Evolutionary conservation across 805 yeast species (phyloP).

Genomic region (Suhomyces sp.): DNA sequence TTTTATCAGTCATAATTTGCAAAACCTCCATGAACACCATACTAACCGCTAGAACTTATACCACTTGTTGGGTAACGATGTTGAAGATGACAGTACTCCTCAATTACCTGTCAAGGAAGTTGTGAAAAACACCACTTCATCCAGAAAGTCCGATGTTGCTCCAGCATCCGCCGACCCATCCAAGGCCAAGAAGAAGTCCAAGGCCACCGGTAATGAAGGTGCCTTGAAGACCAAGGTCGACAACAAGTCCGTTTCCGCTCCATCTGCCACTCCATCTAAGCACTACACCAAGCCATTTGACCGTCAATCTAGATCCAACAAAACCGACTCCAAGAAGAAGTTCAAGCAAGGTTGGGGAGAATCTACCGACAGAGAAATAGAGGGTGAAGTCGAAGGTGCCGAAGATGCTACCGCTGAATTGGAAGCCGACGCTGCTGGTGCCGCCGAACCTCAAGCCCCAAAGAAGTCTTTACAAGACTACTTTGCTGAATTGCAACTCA

Average conservation of each 20-base stretch:
- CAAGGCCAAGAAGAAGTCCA: conserved; percentile 69
- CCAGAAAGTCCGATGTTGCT: conserved; percentile 82
- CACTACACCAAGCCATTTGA: conserved; percentile 63
- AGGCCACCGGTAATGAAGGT: conserved; percentile 84
- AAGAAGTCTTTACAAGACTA: conserved; percentile 81
- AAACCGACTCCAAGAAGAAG: conserved; percentile 82
- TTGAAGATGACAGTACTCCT: conserved; percentile 70
- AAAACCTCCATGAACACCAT: no score
- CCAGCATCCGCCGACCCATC: conserved; percentile 81
- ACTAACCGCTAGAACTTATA: conserved; percentile 59
- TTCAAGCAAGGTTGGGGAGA: conserved; percentile 88
- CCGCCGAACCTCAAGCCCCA: conserved; percentile 50
- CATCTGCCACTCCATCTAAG: conserved; percentile 52
- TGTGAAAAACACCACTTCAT: conserved; percentile 78
- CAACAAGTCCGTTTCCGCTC: conserved; percentile 67
- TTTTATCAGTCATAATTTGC: no score
- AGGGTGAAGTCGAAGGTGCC: conserved; percentile 55
- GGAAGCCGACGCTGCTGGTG: conserved; percentile 39
- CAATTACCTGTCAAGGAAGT: conserved; percentile 64
- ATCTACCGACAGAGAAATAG: conserved; percentile 63
- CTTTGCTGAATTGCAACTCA: conserved; percentile 63
- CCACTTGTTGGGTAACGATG: conserved; percentile 85
- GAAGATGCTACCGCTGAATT: conserved; percentile 44
- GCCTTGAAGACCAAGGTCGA: conserved; percentile 63
- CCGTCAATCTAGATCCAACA: conserved; percentile 84